phyloP scores from a whole-genome alignment of 2,329 filamentous ascomycete species.

The Exophiala phaeomuriformis region DNA sequence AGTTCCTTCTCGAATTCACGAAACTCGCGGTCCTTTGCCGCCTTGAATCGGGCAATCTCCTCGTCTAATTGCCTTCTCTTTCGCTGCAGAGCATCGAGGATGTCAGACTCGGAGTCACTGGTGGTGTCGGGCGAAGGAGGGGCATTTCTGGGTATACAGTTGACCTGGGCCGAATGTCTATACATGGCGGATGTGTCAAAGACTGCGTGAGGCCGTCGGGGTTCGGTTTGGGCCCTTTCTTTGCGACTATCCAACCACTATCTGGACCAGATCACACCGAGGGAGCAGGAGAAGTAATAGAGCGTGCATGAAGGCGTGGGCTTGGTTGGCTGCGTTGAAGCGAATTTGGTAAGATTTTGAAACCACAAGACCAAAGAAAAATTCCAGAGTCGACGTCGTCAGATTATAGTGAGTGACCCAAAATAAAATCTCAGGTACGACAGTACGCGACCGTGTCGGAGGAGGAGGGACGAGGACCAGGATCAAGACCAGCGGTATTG shows the following conservation, averaged over 20 bases:
- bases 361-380: neutral
- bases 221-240: neutral
- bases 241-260: neutral
- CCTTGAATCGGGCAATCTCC: slow-evolving; percentile 26
- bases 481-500: neutral
- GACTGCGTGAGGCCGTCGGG: neutral
- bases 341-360: neutral
- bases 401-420: neutral
- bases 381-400: neutral
- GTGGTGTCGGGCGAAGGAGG: slow-evolving; percentile 19
- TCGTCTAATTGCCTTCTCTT: slow-evolving; percentile 27
- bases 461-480: neutral
- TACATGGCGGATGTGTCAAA: slow-evolving; percentile 13
- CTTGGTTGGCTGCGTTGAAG: neutral
- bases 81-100: slow-evolving; percentile 22
- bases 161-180: slow-evolving; percentile 17
- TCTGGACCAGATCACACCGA: neutral
- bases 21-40: slow-evolving; percentile 27
- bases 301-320: slow-evolving; percentile 1
- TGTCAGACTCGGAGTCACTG: slow-evolving; percentile 20
- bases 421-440: neutral
- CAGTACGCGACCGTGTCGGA: neutral
- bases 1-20: slow-evolving; percentile 26
- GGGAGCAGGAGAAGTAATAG: neutral
- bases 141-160: slow-evolving; percentile 12